Evolutionary conservation across 768 basidiomycete species (phyloP).

Genomic region (Hypsizygus marmoreus): DNA sequence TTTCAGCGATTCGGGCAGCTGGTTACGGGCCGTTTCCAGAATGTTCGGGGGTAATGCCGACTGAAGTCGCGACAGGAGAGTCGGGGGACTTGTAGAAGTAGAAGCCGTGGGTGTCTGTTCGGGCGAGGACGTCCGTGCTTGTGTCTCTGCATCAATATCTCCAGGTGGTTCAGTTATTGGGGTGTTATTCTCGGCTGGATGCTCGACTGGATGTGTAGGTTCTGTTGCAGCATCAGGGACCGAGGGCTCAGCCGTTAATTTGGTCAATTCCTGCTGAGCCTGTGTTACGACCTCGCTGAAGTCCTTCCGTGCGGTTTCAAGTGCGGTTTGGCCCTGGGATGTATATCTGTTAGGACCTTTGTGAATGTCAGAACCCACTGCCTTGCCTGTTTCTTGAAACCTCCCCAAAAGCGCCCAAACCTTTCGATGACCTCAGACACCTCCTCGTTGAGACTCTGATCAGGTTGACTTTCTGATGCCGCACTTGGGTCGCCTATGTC

Average conservation of each 20-base stretch:
- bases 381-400: conserved; percentile 84
- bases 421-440: conserved; percentile 89
- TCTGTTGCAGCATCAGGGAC: conserved; percentile 15
- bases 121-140: conserved; percentile 13
- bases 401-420: conserved; percentile 86
- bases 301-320: conserved; percentile 74
- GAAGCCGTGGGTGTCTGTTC: conserved; percentile 16
- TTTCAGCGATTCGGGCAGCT: conserved; percentile 66
- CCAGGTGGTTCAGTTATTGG: conserved; percentile 4
- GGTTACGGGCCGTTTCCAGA: conserved; percentile 64
- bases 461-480: conserved; percentile 42
- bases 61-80: conserved; percentile 70
- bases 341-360: conserved; percentile 9
- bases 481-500: conserved; percentile 55
- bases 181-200: conserved; percentile 21
- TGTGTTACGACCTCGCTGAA: conserved; percentile 71
- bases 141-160: conserved; percentile 13
- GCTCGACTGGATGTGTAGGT: conserved; percentile 25
- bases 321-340: conserved; percentile 64
- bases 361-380: not conserved
- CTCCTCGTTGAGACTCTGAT: conserved; percentile 79
- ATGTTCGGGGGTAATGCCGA: conserved; percentile 75
- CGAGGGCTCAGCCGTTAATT: conserved; percentile 43
- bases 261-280: conserved; percentile 76
- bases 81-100: conserved; percentile 35